Base-by-base conservation (phyloP, 179 eudicot species). In the Beta corolliflora region DNA sequence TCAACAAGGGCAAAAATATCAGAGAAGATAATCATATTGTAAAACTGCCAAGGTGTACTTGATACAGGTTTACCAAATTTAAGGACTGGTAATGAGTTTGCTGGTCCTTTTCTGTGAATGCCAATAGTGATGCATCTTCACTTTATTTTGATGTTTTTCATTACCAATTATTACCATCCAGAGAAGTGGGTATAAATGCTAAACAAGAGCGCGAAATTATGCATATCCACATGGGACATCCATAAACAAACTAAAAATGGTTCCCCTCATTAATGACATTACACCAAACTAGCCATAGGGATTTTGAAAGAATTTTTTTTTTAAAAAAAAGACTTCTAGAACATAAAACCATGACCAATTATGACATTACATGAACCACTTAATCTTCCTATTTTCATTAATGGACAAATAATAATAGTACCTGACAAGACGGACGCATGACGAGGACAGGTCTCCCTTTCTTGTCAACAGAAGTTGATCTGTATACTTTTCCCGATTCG, bases 341-440 rank as follows among this genome's bases (percentile, higher is more conserved):
- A 41, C 63, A 55, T 68, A 46, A 79, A 59, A 25, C 16, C 12
- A 71, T 23, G 70, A 61, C 55, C 58, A 79, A 54, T 55, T 53
- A 63, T 58, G 41, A 54, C 73, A 23, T 59, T 31, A 69, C 29
- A 71, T 8, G 67, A n/a, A 61, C 69, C 61, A 73, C 18, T n/a
- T 18, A 23, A 63, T 77, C 41, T 65, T 16, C 44, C 19, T n/a
- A 7, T 23, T 13, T 56, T 45, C 36, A 13, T 23, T 8, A 64
- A 48, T 7, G 15, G 13, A 18, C 45, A 80, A 66, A 55, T 60
- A 23, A 14, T 69, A 76, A 52, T 59, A 55, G 66, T 71, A 95
- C 99, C 98, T 94, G 93, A 81, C 90, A 85, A 55, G 89, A 80
- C 71, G 99, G 99, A 78, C 98, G 91, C 95, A 96, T 89, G 81